These are phyloP conservation scores for Alternaria sp. DNA, from an alignment of 2,329 filamentous ascomycete species.

Conservation along the genomic window DNA sequence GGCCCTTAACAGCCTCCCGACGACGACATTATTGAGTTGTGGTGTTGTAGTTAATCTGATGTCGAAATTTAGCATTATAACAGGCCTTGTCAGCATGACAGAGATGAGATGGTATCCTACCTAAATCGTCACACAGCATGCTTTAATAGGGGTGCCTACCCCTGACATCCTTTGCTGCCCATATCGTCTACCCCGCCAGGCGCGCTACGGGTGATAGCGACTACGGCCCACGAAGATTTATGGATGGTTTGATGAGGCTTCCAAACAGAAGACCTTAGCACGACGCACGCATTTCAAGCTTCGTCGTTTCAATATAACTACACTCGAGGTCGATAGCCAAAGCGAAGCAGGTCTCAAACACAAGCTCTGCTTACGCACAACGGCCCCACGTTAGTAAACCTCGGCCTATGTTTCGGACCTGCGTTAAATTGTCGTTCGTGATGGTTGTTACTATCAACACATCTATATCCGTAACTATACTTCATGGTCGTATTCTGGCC, in stretches of 20 bases:
- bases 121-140: too few species aligned
- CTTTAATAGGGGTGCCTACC: too few species aligned
- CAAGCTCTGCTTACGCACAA: conserved; percentile 10
- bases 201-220: too few species aligned
- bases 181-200: too few species aligned
- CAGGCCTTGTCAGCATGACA: too few species aligned
- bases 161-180: too few species aligned
- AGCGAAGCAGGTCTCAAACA: not conserved
- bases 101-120: too few species aligned
- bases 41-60: too few species aligned
- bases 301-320: not conserved
- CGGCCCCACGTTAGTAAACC: conserved; percentile 3
- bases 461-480: not conserved
- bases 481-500: not conserved
- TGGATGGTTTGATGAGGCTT: not conserved
- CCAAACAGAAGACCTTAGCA: not conserved
- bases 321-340: not conserved
- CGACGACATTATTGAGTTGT: too few species aligned
- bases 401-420: not conserved
- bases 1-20: too few species aligned
- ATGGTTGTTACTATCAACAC: not conserved
- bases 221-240: not conserved
- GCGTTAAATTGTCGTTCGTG: not conserved
- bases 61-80: too few species aligned
- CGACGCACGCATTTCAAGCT: not conserved